Evolutionary conservation across 2,329 filamentous ascomycete species (phyloP).

Genomic region (Trichoderma hamatum): DNA sequence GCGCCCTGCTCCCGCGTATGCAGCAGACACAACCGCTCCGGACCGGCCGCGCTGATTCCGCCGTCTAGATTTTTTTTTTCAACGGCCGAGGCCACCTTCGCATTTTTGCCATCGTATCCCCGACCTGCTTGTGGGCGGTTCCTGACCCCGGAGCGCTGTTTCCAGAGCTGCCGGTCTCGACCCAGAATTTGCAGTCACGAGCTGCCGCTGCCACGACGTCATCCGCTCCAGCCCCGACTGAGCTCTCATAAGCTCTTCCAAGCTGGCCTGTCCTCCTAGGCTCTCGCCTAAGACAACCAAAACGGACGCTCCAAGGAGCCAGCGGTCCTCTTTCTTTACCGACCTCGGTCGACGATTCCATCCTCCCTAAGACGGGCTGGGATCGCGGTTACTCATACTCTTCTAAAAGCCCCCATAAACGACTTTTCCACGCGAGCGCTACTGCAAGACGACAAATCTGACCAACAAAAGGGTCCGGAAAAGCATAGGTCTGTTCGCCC

Average conservation of each 20-base stretch:
- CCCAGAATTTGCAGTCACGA: slow-evolving; percentile 26
- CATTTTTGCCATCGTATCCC: slow-evolving; percentile 28
- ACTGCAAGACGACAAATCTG: not conserved
- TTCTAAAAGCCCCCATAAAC: not conserved
- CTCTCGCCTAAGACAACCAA: slow-evolving; percentile 45
- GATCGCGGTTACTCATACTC: slow-evolving; percentile 14
- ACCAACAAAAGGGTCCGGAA: slow-evolving; percentile 27
- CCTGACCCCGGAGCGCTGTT: slow-evolving; percentile 22
- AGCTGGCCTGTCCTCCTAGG: slow-evolving; percentile 30
- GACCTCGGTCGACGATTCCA: slow-evolving; percentile 55
- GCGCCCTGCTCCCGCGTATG: slow-evolving; percentile 23
- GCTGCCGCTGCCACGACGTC: slow-evolving; percentile 29
- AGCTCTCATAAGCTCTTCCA: slow-evolving; percentile 32
- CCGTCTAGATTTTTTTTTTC: slow-evolving; percentile 17
- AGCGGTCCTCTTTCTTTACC: slow-evolving; percentile 52
- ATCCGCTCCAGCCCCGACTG: slow-evolving; percentile 29
- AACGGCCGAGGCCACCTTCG: slow-evolving; percentile 19
- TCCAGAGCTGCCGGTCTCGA: slow-evolving; percentile 28
- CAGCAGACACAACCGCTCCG: slow-evolving; percentile 15
- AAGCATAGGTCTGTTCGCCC: not conserved
- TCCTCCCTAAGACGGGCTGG: slow-evolving; percentile 51
- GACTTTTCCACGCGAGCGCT: slow-evolving; percentile 12
- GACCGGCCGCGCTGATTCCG: slow-evolving; percentile 24
- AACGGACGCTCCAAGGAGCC: slow-evolving; percentile 55
- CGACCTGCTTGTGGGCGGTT: slow-evolving; percentile 22